phyloP scores from a whole-genome alignment of 2,329 filamentous ascomycete genomes.

The Ophiognomonia clavigignenti-juglandacearum region DNA sequence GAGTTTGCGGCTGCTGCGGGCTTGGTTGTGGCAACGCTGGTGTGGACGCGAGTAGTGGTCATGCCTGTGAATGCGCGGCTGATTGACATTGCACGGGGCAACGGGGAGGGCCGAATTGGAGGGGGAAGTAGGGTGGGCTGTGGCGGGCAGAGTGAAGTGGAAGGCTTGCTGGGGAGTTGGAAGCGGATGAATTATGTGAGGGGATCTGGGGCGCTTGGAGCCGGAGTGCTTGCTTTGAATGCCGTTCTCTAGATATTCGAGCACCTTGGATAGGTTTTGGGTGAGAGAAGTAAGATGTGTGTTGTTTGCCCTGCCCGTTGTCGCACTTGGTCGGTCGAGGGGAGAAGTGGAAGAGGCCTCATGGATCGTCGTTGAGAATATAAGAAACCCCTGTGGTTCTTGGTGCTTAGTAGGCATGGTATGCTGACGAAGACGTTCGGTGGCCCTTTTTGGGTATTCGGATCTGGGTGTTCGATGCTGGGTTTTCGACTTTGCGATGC shows the following conservation, averaged over 20 bases:
- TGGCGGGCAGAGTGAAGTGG: conserved; percentile 1
- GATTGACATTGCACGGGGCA: conserved; percentile 2
- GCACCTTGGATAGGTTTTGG: background rate
- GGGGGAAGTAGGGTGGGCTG: background rate
- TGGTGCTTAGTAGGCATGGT: no score
- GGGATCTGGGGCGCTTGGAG: conserved; percentile 3
- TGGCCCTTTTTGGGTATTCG: no score
- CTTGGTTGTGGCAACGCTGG: conserved; percentile 5
- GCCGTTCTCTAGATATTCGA: conserved; percentile 4
- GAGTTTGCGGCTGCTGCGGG: background rate
- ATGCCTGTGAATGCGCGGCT: conserved; percentile 10
- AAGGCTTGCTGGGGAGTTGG: conserved; percentile 1
- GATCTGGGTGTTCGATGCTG: no score
- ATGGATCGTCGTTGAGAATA: no score
- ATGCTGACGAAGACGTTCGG: no score
- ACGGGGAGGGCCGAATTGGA: background rate
- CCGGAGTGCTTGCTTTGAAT: conserved; percentile 3
- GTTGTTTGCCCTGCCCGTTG: no score
- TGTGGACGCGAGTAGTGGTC: conserved; percentile 4
- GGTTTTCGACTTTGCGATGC: no score
- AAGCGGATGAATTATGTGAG: conserved; percentile 10
- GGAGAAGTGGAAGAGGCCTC: no score
- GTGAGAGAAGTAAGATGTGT: no score
- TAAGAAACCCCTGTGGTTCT: no score
- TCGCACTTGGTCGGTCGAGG: no score